Base-by-base conservation (phyloP, 1,139 yeast species). In the Tardiomyces digboiensis region DNA sequence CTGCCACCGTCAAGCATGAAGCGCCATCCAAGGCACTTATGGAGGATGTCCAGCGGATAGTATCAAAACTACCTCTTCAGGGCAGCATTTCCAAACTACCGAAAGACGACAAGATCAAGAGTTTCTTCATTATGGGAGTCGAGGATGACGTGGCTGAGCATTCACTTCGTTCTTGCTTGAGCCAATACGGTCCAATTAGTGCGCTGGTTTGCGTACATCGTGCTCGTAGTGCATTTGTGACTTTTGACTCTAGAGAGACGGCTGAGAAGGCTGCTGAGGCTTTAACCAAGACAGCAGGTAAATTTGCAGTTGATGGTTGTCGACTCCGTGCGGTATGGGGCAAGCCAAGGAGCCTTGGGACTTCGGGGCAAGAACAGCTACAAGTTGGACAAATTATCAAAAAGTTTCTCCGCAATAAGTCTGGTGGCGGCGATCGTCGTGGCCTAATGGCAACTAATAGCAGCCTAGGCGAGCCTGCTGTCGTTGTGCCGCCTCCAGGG, bases 81-180 rank as follows among this genome's bases (percentile, higher is more conserved):
- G 52, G 52, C 42, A 85, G 85, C 0, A 67, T 70, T 16, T 54
- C 79, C 2, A 49, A 51, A 1, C 57, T 68, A 0, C 80, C 80
- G 1, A 58, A 61, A 19, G 76, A 77, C 49, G 45, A 55, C 3
- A 56, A 61, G 1, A 52, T 75, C 19, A 69, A 71, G 33, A 26
- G 33, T 8, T 26, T 86, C 42, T 84, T 85, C 58, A 59, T 86
- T n/a, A 82, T 80, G 62, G 95, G 95, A 0, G 67, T 84, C 20
- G 76, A 72, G 41, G 75, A 75, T 14, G 78, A 75, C n/a, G 57
- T 80, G n/a, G 80, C 89, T 0, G 87, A 80, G 51, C 78, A 77
- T 53, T 63, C 66, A 39, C 63, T 85, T 13, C 62, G 76, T 10
- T 75, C 74, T 8, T 70, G 63, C 54, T 78, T 78, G 45, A 65